phyloP scores from a whole-genome alignment of 257 asterid genomes.

The Cordia subcordata region DNA sequence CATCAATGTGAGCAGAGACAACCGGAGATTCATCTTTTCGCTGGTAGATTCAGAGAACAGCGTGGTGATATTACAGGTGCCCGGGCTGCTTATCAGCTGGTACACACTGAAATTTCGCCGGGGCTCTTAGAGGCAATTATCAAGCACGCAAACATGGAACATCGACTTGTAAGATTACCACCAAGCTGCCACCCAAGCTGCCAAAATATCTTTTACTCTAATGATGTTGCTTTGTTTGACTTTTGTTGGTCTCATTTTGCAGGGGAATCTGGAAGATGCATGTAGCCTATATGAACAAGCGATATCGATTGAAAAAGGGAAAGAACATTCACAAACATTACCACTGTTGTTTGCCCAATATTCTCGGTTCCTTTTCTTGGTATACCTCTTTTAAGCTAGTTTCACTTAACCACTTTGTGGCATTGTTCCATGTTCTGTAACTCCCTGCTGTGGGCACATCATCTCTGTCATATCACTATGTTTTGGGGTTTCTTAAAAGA shows the following conservation, averaged over 20 bases:
- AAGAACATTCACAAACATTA: conserved; percentile 85
- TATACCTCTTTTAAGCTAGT: conserved; percentile 19
- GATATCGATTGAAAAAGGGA: conserved; percentile 89
- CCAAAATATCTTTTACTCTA: conserved; percentile 7
- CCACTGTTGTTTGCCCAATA: conserved; percentile 89
- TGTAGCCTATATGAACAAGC: conserved; percentile 86
- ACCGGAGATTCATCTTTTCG: conserved; percentile 94
- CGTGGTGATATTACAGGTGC: conserved; percentile 83
- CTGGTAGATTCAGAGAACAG: conserved; percentile 88
- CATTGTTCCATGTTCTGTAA: no score
- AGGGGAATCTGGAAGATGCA: conserved; percentile 89
- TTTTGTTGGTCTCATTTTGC: conserved; percentile 9
- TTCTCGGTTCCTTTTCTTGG: conserved; percentile 80
- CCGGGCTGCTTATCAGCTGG: conserved; percentile 85
- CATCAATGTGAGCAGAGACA: conserved; percentile 57
- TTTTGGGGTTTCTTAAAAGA: no score
- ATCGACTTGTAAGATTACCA: conserved; percentile 59
- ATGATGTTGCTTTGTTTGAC: not conserved
- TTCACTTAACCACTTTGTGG: no score
- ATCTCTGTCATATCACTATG: no score
- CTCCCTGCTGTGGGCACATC: no score
- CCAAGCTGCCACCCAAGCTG: conserved; percentile 14
- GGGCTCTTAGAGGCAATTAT: conserved; percentile 93
- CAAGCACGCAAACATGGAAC: conserved; percentile 97
- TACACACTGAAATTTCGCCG: conserved; percentile 89